Evolutionary conservation across 2,329 filamentous ascomycete species (phyloP).

Genomic region (Hypomyces perniciosus): DNA sequence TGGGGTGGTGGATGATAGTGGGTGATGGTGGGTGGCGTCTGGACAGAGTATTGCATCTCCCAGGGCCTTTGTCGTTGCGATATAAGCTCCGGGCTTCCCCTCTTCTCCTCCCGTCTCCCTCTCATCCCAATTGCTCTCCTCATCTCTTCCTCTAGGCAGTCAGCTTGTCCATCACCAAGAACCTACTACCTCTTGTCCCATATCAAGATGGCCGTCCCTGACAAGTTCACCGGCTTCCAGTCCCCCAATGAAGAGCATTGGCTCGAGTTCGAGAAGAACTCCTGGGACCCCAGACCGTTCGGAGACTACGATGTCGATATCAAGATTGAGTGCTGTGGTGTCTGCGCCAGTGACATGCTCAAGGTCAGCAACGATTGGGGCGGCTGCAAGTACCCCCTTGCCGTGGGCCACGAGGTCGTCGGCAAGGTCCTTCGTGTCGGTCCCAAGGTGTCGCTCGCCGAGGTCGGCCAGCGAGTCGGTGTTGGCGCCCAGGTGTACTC

Average conservation of each 20-base stretch:
- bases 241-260: constrained; percentile 48
- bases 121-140: neutral
- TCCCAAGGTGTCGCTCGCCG: constrained; percentile 38
- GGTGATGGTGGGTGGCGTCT: too few relatives aligned
- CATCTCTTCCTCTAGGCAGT: neutral
- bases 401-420: constrained; percentile 68
- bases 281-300: constrained; percentile 81
- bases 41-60: too few relatives aligned
- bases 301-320: constrained; percentile 83
- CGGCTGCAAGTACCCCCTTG: constrained; percentile 54
- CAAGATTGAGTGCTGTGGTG: constrained; percentile 75
- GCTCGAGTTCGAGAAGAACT: constrained; percentile 60
- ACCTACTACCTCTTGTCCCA: neutral
- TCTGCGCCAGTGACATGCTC: constrained; percentile 68
- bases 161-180: neutral
- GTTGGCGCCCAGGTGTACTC: constrained; percentile 51
- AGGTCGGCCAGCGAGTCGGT: constrained; percentile 53
- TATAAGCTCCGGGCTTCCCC: neutral
- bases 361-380: constrained; percentile 66
- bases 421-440: constrained; percentile 64
- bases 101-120: neutral
- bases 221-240: constrained; percentile 57
- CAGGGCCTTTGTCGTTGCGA: neutral
- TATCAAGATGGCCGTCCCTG: constrained; percentile 47
- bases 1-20: too few relatives aligned